These are phyloP conservation scores for Fusarium nurragi DNA, from an alignment of 2,329 filamentous ascomycete genomes.

Conservation along the genomic window DNA sequence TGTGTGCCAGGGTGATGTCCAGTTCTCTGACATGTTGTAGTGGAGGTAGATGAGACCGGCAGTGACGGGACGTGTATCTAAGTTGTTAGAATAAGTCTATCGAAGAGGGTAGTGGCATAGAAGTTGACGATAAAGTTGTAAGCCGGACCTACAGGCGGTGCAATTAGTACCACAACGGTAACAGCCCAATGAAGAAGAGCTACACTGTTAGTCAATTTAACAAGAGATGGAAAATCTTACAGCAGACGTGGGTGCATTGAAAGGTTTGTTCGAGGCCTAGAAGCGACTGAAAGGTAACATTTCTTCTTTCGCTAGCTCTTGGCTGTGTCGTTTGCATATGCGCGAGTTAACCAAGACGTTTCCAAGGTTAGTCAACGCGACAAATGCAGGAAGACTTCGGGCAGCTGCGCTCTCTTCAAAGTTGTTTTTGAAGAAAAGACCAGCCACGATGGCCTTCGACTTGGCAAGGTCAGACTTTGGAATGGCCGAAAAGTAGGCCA, in stretches of 20 bases:
- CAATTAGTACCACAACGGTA: constrained; percentile 71
- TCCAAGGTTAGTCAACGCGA: constrained; percentile 68
- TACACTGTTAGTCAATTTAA: constrained; percentile 34
- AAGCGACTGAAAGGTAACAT: constrained; percentile 72
- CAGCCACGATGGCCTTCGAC: constrained; percentile 68
- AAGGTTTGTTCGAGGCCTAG: constrained; percentile 75
- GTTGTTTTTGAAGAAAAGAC: constrained; percentile 68
- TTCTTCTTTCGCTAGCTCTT: constrained; percentile 76
- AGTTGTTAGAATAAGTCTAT: constrained; percentile 14
- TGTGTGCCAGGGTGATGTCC: constrained; percentile 63
- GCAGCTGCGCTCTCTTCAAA: constrained; percentile 66
- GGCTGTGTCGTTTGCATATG: constrained; percentile 67
- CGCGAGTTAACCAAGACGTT: constrained; percentile 70
- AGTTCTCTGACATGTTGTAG: constrained; percentile 59
- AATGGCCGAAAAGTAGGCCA: constrained; percentile 72
- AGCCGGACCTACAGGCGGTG: constrained; percentile 72
- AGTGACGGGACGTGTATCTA: constrained; percentile 59
- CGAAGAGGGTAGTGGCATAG: constrained; percentile 9
- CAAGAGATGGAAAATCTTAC: constrained; percentile 44
- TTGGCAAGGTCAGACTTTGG: constrained; percentile 65
- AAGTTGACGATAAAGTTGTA: constrained; percentile 74
- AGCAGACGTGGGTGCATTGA: constrained; percentile 69
- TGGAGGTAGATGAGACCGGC: constrained; percentile 63
- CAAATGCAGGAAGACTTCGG: constrained; percentile 62
- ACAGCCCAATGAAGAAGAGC: constrained; percentile 73